Conservation (phyloP, 208 protist genomes). For the Entamoeba invadens region DNA sequence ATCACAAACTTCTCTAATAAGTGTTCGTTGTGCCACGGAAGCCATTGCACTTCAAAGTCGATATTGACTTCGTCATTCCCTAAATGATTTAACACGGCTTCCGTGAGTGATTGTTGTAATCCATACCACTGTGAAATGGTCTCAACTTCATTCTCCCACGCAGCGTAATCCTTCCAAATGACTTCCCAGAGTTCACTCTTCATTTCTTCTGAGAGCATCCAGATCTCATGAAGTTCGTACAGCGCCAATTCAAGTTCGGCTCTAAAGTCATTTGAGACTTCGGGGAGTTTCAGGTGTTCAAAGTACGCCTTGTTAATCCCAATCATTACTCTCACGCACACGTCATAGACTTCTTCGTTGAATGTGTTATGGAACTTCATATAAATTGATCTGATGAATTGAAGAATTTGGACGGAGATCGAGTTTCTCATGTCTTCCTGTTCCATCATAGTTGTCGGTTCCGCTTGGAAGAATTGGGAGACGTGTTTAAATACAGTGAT, state of each 20-base stretch:
- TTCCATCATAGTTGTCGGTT: not conserved
- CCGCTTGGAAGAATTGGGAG: not conserved
- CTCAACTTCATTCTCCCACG: not conserved
- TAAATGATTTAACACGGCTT: not conserved
- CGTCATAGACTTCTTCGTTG: not conserved
- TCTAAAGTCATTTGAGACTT: not conserved
- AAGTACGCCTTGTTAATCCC: not conserved
- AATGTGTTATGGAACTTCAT: not conserved
- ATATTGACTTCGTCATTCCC: not conserved
- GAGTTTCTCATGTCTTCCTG: not conserved
- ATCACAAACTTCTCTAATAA: not conserved
- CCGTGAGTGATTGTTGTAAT: not conserved
- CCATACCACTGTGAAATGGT: not conserved
- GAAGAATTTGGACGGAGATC: not conserved
- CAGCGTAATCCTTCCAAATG: not conserved
- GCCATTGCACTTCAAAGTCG: not conserved
- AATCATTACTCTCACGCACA: not conserved
- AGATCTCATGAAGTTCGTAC: not conserved
- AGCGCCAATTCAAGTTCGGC: not conserved
- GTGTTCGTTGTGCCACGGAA: not conserved
- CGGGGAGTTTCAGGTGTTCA: not conserved
- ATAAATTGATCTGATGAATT: not conserved
- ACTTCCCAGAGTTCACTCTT: not conserved
- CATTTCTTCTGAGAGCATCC: constrained; percentile 1
- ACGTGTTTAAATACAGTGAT: not conserved